Conservation (phyloP, 305 asterid genomes). For the Fraxinus greggii region DNA sequence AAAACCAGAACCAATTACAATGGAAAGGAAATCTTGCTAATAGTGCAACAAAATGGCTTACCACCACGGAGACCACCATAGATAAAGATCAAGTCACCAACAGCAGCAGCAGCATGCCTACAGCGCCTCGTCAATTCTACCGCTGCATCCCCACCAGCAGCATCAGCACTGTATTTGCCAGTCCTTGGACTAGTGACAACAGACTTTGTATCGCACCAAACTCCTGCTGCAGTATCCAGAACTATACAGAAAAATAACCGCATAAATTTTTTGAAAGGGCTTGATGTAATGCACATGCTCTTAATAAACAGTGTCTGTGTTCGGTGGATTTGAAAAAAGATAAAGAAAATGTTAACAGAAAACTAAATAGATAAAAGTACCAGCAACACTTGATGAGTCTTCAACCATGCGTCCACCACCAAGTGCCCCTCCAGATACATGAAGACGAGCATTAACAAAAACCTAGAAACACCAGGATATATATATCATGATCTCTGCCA, state of each 20-base stretch:
- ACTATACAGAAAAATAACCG: constrained; percentile 39
- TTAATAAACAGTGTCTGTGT: background rate
- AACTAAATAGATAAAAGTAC: constrained; percentile 39
- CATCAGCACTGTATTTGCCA: constrained; percentile 97
- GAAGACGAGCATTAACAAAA: constrained; percentile 98
- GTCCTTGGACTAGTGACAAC: constrained; percentile 95
- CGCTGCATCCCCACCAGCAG: constrained; percentile 98
- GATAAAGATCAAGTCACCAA: constrained; percentile 93
- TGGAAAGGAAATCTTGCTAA: background rate
- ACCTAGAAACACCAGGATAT: constrained; percentile 51
- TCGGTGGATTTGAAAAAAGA: background rate
- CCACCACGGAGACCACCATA: constrained; percentile 99
- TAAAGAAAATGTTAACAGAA: constrained; percentile 18
- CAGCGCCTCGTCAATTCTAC: constrained; percentile 95
- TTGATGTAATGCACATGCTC: constrained; percentile 7
- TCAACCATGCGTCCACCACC: constrained; percentile 99
- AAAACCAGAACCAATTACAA: constrained; percentile 12
- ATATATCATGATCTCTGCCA: constrained; percentile 14
- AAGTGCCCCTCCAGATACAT: constrained; percentile 99
- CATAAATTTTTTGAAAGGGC: constrained; percentile 13
- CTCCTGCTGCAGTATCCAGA: constrained; percentile 99
- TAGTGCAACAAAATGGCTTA: constrained; percentile 40
- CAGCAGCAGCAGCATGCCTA: constrained; percentile 96
- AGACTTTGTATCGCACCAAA: constrained; percentile 95
- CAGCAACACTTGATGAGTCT: constrained; percentile 99